phyloP scores from a whole-genome alignment of 768 basidiomycete genomes.

The Trametes punicea region DNA sequence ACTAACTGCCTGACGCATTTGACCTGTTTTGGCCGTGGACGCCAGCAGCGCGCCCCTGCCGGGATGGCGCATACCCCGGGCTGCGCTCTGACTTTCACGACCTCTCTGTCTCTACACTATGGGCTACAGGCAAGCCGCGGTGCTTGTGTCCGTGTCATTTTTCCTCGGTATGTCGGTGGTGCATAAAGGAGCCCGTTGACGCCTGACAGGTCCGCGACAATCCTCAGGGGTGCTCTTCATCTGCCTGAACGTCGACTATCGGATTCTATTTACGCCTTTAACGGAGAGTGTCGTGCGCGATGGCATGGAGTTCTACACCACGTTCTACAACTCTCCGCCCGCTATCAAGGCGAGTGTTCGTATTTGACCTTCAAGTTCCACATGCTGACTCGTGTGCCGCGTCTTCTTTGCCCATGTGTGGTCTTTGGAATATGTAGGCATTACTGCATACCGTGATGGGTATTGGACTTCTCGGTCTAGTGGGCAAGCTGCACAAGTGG shows the following conservation, averaged over 20 bases:
- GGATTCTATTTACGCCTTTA: slow-evolving; percentile 67
- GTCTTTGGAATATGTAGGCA: slow-evolving; percentile 47
- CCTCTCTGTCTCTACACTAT: slow-evolving; percentile 38
- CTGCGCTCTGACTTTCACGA: not conserved
- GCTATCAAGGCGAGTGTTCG: slow-evolving; percentile 73
- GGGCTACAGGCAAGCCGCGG: slow-evolving; percentile 89
- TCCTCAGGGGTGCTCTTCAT: slow-evolving; percentile 73
- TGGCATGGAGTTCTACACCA: slow-evolving; percentile 86
- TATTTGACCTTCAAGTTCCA: not conserved
- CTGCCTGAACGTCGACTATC: slow-evolving; percentile 85
- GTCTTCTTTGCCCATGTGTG: not conserved
- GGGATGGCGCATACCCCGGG: too few relatives aligned
- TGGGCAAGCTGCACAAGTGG: slow-evolving; percentile 83
- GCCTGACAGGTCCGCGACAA: not conserved
- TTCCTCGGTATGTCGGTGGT: slow-evolving; percentile 68
- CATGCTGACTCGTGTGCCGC: slow-evolving; percentile 1
- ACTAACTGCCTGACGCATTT: not conserved
- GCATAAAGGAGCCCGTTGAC: slow-evolving; percentile 20
- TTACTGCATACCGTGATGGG: slow-evolving; percentile 83
- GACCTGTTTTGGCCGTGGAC: not conserved
- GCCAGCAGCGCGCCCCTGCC: too few relatives aligned
- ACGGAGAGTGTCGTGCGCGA: slow-evolving; percentile 66
- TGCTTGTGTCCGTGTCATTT: slow-evolving; percentile 84
- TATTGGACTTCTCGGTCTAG: slow-evolving; percentile 68
- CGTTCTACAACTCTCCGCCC: slow-evolving; percentile 89